Evolutionary conservation across 306 rosid genomes (phyloP), one percentile per base, ranked within the genome.

Genomic region (Vachellia collinsii): DNA sequence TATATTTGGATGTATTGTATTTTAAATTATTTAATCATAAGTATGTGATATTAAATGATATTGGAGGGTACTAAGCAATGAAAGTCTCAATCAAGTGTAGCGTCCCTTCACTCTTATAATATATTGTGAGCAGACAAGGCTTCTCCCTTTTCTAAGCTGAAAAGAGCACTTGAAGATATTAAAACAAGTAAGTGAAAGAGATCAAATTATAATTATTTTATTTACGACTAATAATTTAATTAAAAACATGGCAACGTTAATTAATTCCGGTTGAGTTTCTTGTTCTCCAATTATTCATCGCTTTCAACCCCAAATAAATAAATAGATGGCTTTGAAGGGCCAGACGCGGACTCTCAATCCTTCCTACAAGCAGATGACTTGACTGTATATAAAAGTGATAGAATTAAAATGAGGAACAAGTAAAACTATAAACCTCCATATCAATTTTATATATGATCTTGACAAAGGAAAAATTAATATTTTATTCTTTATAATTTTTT

Each of bases 311-410:
- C 25, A 54, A 54, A 54, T 54, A 54, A 54, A 19, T 54, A 17
- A 65, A 13, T 7, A 65, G 20, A 11, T 67, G 34, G 58, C 64
- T 58, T 77, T 81, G 43, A 76, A 63, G 74, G 56, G 75, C 47
- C 64, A 22, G 75, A 80, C 83, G 41, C 70, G 82, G 58, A 6
- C 16, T 9, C 44, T 63, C 34, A 84, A 56, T 75, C 86, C 74
- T 92, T 92, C 97, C 70, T 6, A 67, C 94, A 90, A 92, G 66
- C 72, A 23, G 41, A 17, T 63, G 14, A 7, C 70, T 70, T 78
- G 89, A 83, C 87, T 2, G 34, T 2, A 29, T 29, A 29, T 29
- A n/a, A n/a, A n/a, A n/a, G n/a, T n/a, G n/a, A n/a, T 29, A 29
- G 1, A 29, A 29, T 47, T 47, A 47, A 59, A 23, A 44, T 46